phyloP scores from a whole-genome alignment of 73 alveolate genomes.

The Paramecium biaurelia region DNA sequence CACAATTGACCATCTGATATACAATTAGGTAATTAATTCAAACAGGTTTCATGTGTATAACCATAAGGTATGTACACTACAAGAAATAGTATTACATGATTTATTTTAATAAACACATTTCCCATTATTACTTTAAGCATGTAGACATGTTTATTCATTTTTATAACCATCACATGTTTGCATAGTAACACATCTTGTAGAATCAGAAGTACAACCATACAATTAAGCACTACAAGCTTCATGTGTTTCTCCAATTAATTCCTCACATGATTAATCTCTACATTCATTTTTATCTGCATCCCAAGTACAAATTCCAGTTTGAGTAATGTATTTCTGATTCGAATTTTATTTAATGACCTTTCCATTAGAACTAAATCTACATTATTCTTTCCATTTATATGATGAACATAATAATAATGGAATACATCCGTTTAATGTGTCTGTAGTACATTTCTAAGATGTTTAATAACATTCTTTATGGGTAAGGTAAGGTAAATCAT shows the following conservation, averaged over 20 bases:
- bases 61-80: neutral
- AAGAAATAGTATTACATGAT: neutral
- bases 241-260: neutral
- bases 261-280: neutral
- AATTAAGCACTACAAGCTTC: conserved; percentile 2
- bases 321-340: neutral
- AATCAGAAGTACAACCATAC: neutral
- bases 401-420: neutral
- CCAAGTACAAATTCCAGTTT: conserved; percentile 7
- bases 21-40: neutral
- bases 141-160: neutral
- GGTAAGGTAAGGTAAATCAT: neutral
- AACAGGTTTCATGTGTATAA: neutral
- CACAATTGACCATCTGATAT: neutral
- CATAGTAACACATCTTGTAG: neutral
- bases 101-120: neutral
- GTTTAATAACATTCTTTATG: neutral
- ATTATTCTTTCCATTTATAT: neutral
- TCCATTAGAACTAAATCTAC: neutral
- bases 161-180: neutral
- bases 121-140: neutral
- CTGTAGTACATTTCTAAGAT: neutral
- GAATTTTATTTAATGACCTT: neutral
- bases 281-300: neutral
- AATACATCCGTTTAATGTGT: neutral